phyloP scores from a whole-genome alignment of 164 flowering plant species.

The Cinnamomum chago region DNA sequence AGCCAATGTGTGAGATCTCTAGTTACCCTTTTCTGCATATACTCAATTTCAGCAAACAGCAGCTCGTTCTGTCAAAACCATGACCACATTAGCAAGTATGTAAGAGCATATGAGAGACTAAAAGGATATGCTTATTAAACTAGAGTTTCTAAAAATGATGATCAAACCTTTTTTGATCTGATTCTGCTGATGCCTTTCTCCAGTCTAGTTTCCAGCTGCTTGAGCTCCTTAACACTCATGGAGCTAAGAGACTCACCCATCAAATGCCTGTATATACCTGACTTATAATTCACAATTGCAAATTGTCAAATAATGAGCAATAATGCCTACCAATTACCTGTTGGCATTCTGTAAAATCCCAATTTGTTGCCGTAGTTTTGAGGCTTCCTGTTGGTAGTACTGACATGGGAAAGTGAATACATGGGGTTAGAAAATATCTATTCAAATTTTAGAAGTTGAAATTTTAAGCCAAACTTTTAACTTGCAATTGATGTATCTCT shows the following conservation, averaged over 20 bases:
- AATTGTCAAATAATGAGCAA: not conserved
- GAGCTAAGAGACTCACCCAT: constrained; percentile 62
- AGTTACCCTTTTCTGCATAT: constrained; percentile 88
- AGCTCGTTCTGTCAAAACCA: constrained; percentile 64
- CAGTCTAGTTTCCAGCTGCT: constrained; percentile 47
- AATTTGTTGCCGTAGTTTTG: constrained; percentile 56
- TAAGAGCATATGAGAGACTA: not conserved
- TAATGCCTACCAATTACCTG: constrained; percentile 36
- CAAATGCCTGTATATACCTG: constrained; percentile 47
- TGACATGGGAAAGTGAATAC: constrained; percentile 16
- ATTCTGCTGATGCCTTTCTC: constrained; percentile 70
- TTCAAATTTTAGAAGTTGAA: too few relatives aligned
- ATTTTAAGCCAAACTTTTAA: too few relatives aligned
- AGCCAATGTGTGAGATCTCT: not conserved
- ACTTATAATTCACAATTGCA: not conserved
- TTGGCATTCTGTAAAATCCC: constrained; percentile 45
- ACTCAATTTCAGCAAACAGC: constrained; percentile 76
- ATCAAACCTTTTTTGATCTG: constrained; percentile 68
- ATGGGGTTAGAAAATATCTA: not conserved
- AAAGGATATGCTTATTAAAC: not conserved
- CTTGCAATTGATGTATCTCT: too few relatives aligned
- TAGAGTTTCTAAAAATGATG: too few relatives aligned
- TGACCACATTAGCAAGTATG: not conserved
- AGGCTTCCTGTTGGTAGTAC: constrained; percentile 81
- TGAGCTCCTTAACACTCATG: constrained; percentile 51